phyloP scores from a whole-genome alignment of 2,329 filamentous ascomycete genomes.

The Hansfordia pulvinata region DNA sequence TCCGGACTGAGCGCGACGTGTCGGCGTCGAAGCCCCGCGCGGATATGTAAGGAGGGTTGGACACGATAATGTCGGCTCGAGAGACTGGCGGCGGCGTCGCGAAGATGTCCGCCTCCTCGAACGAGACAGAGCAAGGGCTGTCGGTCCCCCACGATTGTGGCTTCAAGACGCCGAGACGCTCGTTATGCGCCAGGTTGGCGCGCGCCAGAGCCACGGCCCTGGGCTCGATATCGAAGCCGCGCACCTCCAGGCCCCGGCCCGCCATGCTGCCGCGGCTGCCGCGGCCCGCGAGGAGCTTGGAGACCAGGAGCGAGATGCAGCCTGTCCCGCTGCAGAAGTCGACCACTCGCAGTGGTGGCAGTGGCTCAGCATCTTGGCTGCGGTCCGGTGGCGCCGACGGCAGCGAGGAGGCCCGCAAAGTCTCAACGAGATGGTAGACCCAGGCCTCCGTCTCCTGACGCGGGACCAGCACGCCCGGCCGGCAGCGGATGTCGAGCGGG shows the following conservation, averaged over 20 bases:
- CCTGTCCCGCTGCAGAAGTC: conserved; percentile 88
- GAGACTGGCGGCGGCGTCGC: conserved; percentile 1
- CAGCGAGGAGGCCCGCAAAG: conserved; percentile 12
- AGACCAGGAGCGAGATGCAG: conserved; percentile 71
- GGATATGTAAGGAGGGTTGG: conserved; percentile 90
- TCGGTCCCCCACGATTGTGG: conserved; percentile 11
- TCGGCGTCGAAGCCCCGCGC: conserved; percentile 42
- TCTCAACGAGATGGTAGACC: conserved; percentile 36
- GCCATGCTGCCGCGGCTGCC: conserved; percentile 26
- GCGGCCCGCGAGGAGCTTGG: conserved; percentile 39
- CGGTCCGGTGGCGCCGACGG: too few species aligned
- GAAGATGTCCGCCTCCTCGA: conserved; percentile 37
- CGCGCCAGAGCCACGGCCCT: conserved; percentile 51
- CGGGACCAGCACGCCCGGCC: conserved; percentile 72
- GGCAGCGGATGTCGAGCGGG: conserved; percentile 62
- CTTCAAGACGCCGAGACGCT: conserved; percentile 6
- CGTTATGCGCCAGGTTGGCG: conserved; percentile 46
- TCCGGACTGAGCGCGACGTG: conserved; percentile 62
- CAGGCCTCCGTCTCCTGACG: conserved; percentile 65
- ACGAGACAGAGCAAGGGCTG: conserved; percentile 20
- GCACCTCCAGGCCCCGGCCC: too few species aligned
- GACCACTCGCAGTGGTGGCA: conserved; percentile 48
- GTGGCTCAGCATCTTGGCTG: too few species aligned
- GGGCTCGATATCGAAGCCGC: conserved; percentile 62
- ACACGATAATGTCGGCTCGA: conserved; percentile 54